Evolutionary conservation across 1,284 basidiomycete species (phyloP).

Genomic region (Puccinia triticina): DNA sequence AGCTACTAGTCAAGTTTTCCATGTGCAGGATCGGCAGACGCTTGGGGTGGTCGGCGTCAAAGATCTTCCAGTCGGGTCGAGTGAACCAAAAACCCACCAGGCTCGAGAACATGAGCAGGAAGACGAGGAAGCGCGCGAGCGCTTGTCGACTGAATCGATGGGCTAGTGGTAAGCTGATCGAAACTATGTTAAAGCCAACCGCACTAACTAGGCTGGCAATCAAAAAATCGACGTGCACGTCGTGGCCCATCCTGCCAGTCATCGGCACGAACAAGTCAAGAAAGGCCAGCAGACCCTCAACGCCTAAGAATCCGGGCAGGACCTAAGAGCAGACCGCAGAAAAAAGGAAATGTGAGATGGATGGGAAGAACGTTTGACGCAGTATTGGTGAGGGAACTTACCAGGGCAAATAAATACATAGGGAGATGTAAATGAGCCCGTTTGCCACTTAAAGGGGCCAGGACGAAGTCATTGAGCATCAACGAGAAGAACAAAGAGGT

Average conservation of each 20-base stretch:
- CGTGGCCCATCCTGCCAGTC: conserved; percentile 66
- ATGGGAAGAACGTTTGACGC: background rate
- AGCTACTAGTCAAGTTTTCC: conserved; percentile 74
- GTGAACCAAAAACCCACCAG: conserved; percentile 52
- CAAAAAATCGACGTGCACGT: conserved; percentile 83
- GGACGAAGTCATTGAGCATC: conserved; percentile 40
- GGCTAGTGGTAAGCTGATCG: conserved; percentile 68
- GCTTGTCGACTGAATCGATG: conserved; percentile 68
- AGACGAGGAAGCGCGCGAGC: conserved; percentile 47
- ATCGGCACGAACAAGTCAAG: conserved; percentile 90
- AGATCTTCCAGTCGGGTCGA: conserved; percentile 66
- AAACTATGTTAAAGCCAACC: conserved; percentile 65
- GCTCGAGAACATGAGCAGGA: conserved; percentile 12
- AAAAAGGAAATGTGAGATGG: background rate
- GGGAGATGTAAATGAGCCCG: conserved; percentile 41
- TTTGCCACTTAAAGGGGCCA: conserved; percentile 41
- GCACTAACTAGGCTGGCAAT: conserved; percentile 69
- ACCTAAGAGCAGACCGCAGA: conserved; percentile 53
- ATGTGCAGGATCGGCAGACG: conserved; percentile 80
- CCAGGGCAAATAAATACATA: conserved; percentile 70
- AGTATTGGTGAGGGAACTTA: conserved; percentile 33
- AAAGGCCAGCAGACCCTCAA: conserved; percentile 72
- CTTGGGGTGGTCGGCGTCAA: conserved; percentile 85
- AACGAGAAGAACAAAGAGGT: conserved; percentile 22
- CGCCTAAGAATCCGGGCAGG: conserved; percentile 70